Base-by-base conservation (phyloP, 139 green algal species). In the Auxenochlorella pyrenoidosa region DNA sequence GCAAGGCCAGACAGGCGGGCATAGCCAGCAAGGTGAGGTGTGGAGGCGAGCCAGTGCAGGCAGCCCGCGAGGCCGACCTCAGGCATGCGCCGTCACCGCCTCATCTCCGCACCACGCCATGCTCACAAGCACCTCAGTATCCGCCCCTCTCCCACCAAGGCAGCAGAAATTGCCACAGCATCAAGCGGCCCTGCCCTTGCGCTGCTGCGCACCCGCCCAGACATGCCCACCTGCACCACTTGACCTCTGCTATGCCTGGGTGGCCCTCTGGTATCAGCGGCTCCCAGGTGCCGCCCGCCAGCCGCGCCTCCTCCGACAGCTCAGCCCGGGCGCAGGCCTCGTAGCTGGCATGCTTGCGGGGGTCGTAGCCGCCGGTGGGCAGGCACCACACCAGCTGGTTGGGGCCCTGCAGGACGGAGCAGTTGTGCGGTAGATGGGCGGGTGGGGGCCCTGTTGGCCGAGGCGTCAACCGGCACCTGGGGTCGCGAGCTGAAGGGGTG, bases 241-340 rank as follows among this genome's bases (percentile, higher is more conserved):
- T 98, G 77, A 96, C 92, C 83, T 98, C 96, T 32, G 93, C 75
- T 77, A 97, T 88, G 38, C 96, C 96, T 0, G 90, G 90, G 75
- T 96, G 92, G 0, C 86, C 90, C 0, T 88, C 82, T 4, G 90
- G 86, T 30, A 97, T 77, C 63, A 98, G 93, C 41, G 84, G 41
- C 36, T 94, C n/a, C 88, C 93, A 94, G 44, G 92, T 86, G n/a
- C 96, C 96, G 22, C 95, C 96, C 10, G 81, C 28, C 43, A 98
- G 89, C 70, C 92, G 90, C n/a, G 94, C 95, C 92, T 98, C 95
- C 82, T 98, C 95, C 1, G 87, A 93, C 18, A 98, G 91, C 89
- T 98, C 95, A 0, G 90, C 86, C 34, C 65, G 68, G 5, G 93
- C 96, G 78, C 92, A 95, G 0, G 86, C 91, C 71, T 91, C 65